Evolutionary conservation across 2,329 filamentous ascomycete genomes (phyloP).

Genomic region (Torrubiellomyces zombiae): DNA sequence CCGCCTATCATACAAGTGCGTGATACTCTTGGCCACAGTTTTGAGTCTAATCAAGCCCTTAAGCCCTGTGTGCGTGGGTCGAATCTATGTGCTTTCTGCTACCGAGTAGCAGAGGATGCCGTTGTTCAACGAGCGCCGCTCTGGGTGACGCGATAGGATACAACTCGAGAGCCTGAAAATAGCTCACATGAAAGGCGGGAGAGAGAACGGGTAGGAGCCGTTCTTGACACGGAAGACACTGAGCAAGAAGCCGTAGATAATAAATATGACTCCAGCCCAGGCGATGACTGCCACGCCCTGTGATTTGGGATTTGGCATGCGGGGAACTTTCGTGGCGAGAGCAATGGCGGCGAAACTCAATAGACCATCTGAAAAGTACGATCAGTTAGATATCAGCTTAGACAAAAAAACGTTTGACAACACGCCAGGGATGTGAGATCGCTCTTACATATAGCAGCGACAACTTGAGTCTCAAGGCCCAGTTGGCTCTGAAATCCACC

Average conservation of each 20-base stretch:
- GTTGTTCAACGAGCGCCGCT: no score
- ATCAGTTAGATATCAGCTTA: no score
- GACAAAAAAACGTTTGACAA: neutral
- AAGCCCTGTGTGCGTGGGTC: no score
- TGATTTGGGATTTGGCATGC: constrained; percentile 57
- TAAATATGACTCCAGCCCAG: constrained; percentile 61
- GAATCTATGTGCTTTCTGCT: no score
- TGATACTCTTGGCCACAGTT: no score
- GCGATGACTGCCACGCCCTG: constrained; percentile 71
- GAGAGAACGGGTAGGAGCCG: constrained; percentile 79
- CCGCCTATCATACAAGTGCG: no score
- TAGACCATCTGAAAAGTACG: constrained; percentile 37
- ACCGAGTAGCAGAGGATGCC: no score
- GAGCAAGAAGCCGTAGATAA: constrained; percentile 85
- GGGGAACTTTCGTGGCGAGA: constrained; percentile 84
- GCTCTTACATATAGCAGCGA: constrained; percentile 79
- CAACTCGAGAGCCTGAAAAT: no score
- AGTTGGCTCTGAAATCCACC: constrained; percentile 85
- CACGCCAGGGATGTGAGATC: neutral
- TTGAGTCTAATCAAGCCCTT: no score
- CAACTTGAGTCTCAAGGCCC: constrained; percentile 86
- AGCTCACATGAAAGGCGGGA: constrained; percentile 72
- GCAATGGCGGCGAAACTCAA: constrained; percentile 82
- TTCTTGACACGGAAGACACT: constrained; percentile 94
- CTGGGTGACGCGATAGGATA: no score